Conservation (phyloP, 164 flowering plant species). For the Pachysandra terminalis region DNA sequence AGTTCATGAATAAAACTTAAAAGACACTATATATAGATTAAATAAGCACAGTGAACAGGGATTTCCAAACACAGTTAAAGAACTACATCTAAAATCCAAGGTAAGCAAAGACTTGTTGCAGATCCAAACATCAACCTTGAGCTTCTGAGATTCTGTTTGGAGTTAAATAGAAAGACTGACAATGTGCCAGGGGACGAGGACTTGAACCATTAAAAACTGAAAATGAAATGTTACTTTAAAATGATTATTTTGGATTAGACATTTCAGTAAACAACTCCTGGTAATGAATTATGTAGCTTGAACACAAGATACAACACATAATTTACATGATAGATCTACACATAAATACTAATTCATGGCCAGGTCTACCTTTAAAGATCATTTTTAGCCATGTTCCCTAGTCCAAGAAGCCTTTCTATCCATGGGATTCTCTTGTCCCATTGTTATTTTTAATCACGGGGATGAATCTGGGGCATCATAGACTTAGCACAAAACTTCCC, state of each 20-base stretch:
- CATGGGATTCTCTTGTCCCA: no score
- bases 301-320: neutral
- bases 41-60: neutral
- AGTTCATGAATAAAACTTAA: neutral
- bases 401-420: no score
- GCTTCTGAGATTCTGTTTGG: no score
- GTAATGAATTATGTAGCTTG: neutral
- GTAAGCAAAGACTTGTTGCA: neutral
- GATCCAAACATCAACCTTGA: neutral
- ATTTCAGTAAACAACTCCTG: neutral
- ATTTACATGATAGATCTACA: neutral
- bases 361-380: neutral
- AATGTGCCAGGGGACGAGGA: neutral
- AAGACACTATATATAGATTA: no score
- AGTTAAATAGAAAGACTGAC: neutral
- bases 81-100: neutral
- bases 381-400: neutral
- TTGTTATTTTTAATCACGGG: no score
- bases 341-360: no score
- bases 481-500: no score
- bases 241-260: neutral
- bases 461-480: no score
- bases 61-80: no score
- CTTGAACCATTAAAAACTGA: neutral
- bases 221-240: neutral